These are phyloP conservation scores for Ustilago xerochloae DNA, from an alignment of 1,284 basidiomycete species.

Conservation along the genomic window DNA sequence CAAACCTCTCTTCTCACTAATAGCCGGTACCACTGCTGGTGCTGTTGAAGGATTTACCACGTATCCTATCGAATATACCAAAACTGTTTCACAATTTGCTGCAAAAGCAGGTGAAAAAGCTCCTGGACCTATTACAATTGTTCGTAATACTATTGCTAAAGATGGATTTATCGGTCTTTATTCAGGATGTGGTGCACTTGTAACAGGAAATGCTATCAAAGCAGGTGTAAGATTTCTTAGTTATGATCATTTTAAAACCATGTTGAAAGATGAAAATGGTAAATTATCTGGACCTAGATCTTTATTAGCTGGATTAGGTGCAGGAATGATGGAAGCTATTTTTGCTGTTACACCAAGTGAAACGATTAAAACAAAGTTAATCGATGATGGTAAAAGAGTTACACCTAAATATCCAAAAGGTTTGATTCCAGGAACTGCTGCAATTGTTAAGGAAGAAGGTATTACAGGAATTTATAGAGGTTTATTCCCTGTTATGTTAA, in stretches of 20 bases:
- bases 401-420: constrained; percentile 83
- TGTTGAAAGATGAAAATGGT: constrained; percentile 76
- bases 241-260: constrained; percentile 91
- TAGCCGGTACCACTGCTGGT: constrained; percentile 90
- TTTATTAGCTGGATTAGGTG: constrained; percentile 83
- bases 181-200: constrained; percentile 62
- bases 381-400: constrained; percentile 88
- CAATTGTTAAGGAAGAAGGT: constrained; percentile 87
- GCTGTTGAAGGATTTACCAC: constrained; percentile 82
- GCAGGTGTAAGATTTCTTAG: constrained; percentile 84
- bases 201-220: constrained; percentile 65
- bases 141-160: constrained; percentile 64
- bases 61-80: constrained; percentile 94
- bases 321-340: constrained; percentile 92
- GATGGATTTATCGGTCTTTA: constrained; percentile 68
- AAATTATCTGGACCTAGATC: constrained; percentile 43
- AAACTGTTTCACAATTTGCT: constrained; percentile 73
- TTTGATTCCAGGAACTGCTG: constrained; percentile 84
- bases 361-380: constrained; percentile 99
- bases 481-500: constrained; percentile 93
- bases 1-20: constrained; percentile 61
- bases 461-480: constrained; percentile 84
- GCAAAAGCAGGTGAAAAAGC: constrained; percentile 63
- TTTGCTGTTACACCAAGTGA: constrained; percentile 97
- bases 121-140: constrained; percentile 67